These are phyloP conservation scores for Gryganskiella cystojenkinii DNA, from an alignment of 192 early-diverging fungal species.

Conservation along the genomic window DNA sequence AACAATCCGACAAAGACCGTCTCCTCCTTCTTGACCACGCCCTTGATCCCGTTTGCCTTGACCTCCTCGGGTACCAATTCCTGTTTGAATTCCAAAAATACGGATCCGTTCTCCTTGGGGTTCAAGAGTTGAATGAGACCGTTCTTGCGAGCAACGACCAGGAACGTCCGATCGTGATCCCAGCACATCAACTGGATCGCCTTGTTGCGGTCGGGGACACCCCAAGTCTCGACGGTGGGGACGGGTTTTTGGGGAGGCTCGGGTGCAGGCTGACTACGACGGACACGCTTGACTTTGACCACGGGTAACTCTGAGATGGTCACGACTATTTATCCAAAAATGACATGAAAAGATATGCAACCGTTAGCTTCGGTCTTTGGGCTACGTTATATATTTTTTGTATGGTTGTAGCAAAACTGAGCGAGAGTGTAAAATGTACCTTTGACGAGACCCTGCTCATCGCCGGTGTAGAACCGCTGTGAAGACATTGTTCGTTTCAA, in stretches of 20 bases:
- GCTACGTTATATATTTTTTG: not conserved
- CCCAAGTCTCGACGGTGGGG: slow-evolving; percentile 50
- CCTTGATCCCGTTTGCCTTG: not conserved
- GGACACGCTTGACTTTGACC: slow-evolving; percentile 33
- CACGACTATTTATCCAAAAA: too few relatives aligned
- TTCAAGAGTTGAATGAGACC: slow-evolving; percentile 60
- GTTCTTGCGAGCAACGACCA: slow-evolving; percentile 64
- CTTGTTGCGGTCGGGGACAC: slow-evolving; percentile 33
- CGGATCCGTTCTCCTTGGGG: slow-evolving; percentile 48
- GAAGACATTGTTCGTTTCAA: slow-evolving; percentile 33
- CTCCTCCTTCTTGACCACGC: slow-evolving; percentile 47
- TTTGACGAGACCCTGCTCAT: slow-evolving; percentile 56
- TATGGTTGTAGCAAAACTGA: too few relatives aligned
- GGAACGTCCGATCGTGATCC: slow-evolving; percentile 51
- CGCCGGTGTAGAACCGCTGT: slow-evolving; percentile 53
- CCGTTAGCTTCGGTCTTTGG: too few relatives aligned
- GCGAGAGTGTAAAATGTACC: slow-evolving; percentile 20
- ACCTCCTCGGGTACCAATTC: not conserved
- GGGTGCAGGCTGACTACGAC: slow-evolving; percentile 18
- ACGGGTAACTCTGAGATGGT: slow-evolving; percentile 27
- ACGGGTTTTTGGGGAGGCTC: slow-evolving; percentile 26
- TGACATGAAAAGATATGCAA: too few relatives aligned
- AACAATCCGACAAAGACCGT: slow-evolving; percentile 61
- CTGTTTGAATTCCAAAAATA: slow-evolving; percentile 50
- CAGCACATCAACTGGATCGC: slow-evolving; percentile 51